A percentile compares a stretch with the other conserved stretches of the same genome.
Conservation (phyloP, 148 eudicot genomes). For the Silene conica region DNA sequence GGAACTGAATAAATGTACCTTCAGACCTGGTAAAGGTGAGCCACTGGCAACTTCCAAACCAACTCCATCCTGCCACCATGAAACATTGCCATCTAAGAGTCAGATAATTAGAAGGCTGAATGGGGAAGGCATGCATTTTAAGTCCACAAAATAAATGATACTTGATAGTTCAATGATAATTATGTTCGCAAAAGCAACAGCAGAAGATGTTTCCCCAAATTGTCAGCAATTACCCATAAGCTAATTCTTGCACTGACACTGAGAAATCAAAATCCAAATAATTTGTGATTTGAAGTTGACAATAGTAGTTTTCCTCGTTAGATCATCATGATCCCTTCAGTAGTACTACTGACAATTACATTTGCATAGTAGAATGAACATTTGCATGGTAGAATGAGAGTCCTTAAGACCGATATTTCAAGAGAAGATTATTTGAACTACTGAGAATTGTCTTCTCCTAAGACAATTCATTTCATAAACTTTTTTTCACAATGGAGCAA, state of each 20-base stretch:
- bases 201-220: not conserved
- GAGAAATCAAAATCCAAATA: not conserved
- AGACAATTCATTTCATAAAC: not conserved
- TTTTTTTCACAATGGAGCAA: not conserved
- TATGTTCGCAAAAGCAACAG: not conserved
- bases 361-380: not conserved
- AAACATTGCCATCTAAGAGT: conserved; percentile 11
- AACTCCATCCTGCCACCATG: conserved; percentile 46
- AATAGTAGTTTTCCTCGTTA: not conserved
- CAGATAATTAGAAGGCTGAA: not conserved
- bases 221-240: not conserved
- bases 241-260: not conserved
- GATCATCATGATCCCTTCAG: not conserved
- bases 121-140: not conserved
- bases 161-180: not conserved
- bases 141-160: conserved; percentile 1
- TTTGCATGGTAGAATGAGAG: not conserved
- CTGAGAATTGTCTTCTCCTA: not conserved
- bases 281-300: not conserved
- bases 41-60: conserved; percentile 67
- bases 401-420: not conserved
- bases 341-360: not conserved
- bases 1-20: conserved; percentile 53
- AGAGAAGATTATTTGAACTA: not conserved
- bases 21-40: conserved; percentile 96